phyloP scores from a whole-genome alignment of 2,329 filamentous ascomycete genomes.

The Colletotrichum siamense region DNA sequence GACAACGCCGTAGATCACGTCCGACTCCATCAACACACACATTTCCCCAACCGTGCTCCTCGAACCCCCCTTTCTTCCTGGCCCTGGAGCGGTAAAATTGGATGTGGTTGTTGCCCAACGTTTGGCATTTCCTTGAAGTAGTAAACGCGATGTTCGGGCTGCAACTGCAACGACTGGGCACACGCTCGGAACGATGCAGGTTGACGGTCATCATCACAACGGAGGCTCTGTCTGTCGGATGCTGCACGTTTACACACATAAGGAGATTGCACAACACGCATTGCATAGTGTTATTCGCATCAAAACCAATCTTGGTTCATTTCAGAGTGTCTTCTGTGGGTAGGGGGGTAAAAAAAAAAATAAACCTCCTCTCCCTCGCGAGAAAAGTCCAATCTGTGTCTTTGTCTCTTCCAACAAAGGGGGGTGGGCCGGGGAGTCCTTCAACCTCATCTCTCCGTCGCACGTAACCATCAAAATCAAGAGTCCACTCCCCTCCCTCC shows the following conservation, averaged over 20 bases:
- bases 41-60: constrained; percentile 3
- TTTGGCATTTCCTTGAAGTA: neutral
- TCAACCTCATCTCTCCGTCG: neutral
- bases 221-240: neutral
- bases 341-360: neutral
- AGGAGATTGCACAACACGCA: neutral
- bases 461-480: neutral
- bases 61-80: neutral
- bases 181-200: neutral
- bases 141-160: neutral
- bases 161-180: neutral
- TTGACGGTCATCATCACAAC: neutral
- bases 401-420: neutral
- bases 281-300: neutral
- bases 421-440: neutral
- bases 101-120: neutral
- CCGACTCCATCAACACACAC: neutral
- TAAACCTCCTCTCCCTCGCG: neutral
- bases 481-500: neutral
- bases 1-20: neutral
- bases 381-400: constrained; percentile 20
- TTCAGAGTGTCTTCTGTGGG: neutral
- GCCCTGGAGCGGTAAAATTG: neutral
- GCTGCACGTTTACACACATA: neutral
- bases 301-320: neutral